Conservation (phyloP, 1,284 basidiomycete species). For the Naganishia albida region DNA sequence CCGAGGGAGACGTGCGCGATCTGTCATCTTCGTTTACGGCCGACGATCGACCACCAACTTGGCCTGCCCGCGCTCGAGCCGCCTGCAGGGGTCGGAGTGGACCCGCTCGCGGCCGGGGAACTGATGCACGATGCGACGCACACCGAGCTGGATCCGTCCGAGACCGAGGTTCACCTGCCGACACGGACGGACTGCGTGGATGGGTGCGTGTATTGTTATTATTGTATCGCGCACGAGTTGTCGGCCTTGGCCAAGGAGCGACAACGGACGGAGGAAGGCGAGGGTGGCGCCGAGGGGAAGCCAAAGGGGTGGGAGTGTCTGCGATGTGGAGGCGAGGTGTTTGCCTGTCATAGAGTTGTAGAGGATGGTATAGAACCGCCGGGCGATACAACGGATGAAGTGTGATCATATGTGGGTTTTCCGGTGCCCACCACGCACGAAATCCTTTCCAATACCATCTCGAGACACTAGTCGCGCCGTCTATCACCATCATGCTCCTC, state of each 20-base stretch:
- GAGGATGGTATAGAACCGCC: neutral
- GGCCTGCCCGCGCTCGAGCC: constrained; percentile 40
- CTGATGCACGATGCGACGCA: constrained; percentile 25
- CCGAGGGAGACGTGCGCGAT: constrained; percentile 53
- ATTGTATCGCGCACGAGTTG: constrained; percentile 78
- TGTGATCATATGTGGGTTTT: neutral
- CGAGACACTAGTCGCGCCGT: neutral
- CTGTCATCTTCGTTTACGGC: constrained; percentile 49
- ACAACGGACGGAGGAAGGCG: constrained; percentile 15
- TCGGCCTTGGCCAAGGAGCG: constrained; percentile 49
- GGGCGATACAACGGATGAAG: constrained; percentile 3
- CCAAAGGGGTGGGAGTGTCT: constrained; percentile 74
- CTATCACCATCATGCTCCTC: constrained; percentile 38
- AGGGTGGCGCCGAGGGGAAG: constrained; percentile 23
- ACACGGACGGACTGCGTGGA: constrained; percentile 56
- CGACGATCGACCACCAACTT: constrained; percentile 36
- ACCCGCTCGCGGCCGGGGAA: constrained; percentile 28
- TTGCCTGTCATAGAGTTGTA: constrained; percentile 29
- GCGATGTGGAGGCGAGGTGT: constrained; percentile 61
- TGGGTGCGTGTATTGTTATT: constrained; percentile 82
- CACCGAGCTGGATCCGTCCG: constrained; percentile 36
- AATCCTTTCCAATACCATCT: neutral
- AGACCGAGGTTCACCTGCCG: constrained; percentile 49
- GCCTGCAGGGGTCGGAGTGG: constrained; percentile 23
- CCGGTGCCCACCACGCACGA: neutral